A percentile compares a stretch with the other conserved stretches of the same genome.
phyloP scores from a whole-genome alignment of 164 flowering plant genomes.

The Liquidambar formosana region DNA sequence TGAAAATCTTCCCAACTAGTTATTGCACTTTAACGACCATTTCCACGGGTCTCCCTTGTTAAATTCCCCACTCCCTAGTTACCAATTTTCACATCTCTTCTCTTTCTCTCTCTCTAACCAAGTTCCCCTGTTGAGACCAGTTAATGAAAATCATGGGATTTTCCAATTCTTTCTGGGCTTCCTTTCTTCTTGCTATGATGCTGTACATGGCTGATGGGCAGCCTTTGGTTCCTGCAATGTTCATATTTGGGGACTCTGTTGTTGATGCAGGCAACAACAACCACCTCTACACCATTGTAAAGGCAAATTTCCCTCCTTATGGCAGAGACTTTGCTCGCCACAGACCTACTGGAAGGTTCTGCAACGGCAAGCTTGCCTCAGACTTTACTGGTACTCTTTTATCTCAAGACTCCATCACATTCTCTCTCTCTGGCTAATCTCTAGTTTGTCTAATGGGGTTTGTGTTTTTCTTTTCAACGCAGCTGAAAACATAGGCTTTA shows the following conservation, averaged over 20 bases:
- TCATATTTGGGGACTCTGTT: constrained; percentile 74
- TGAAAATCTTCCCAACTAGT: neutral
- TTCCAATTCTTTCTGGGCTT: constrained; percentile 3
- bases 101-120: neutral
- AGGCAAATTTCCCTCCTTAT: constrained; percentile 69
- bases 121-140: constrained; percentile 1
- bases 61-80: neutral
- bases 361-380: constrained; percentile 75
- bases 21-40: neutral
- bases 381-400: constrained; percentile 58
- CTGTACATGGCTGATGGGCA: constrained; percentile 22
- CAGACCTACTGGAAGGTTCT: constrained; percentile 73
- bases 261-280: constrained; percentile 84
- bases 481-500: constrained; percentile 72
- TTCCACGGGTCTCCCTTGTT: neutral
- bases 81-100: neutral
- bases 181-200: constrained; percentile 2
- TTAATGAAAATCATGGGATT: constrained; percentile 15
- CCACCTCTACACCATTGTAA: constrained; percentile 47
- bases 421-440: neutral
- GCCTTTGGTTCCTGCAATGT: constrained; percentile 60
- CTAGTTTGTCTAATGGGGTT: neutral
- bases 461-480: constrained; percentile 4
- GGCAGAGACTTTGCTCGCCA: constrained; percentile 68
- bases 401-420: neutral